Conservation (phyloP, 257 asterid species). For the Galeopsis tetrahit region DNA sequence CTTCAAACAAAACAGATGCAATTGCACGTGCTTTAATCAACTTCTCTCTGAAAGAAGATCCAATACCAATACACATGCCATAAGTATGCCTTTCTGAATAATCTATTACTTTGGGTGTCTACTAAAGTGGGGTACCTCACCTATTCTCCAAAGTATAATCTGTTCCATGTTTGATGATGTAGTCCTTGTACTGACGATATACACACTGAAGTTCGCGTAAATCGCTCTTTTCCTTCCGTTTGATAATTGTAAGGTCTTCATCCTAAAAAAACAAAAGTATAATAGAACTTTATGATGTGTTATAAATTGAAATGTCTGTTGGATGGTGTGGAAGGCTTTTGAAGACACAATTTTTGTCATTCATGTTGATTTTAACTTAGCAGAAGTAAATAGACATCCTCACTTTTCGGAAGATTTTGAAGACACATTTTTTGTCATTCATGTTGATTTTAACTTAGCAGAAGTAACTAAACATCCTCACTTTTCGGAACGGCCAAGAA, state of each 20-base stretch:
- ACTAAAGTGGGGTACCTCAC: conserved; percentile 43
- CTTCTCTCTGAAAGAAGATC: conserved; percentile 58
- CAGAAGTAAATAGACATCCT: neutral
- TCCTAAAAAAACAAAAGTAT: conserved; percentile 48
- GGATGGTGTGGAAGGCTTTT: neutral
- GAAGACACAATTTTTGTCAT: neutral
- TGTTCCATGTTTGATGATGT: conserved; percentile 76
- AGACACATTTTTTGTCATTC: too few relatives aligned
- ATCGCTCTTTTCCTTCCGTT: conserved; percentile 83
- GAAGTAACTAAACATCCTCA: neutral
- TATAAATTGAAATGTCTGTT: neutral
- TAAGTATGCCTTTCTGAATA: conserved; percentile 1
- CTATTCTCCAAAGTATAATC: conserved; percentile 73
- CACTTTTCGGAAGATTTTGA: too few relatives aligned
- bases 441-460: neutral
- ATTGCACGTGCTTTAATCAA: conserved; percentile 76
- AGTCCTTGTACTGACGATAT: conserved; percentile 68
- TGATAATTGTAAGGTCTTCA: conserved; percentile 69
- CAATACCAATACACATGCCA: conserved; percentile 25
- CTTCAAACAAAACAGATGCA: conserved; percentile 80
- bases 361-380: conserved; percentile 6
- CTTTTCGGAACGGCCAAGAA: neutral
- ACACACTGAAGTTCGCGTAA: conserved; percentile 79
- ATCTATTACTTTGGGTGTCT: neutral
- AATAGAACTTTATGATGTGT: neutral